Base-by-base conservation (phyloP, 768 basidiomycete genomes). In the Rhizopogon vinicolor region DNA sequence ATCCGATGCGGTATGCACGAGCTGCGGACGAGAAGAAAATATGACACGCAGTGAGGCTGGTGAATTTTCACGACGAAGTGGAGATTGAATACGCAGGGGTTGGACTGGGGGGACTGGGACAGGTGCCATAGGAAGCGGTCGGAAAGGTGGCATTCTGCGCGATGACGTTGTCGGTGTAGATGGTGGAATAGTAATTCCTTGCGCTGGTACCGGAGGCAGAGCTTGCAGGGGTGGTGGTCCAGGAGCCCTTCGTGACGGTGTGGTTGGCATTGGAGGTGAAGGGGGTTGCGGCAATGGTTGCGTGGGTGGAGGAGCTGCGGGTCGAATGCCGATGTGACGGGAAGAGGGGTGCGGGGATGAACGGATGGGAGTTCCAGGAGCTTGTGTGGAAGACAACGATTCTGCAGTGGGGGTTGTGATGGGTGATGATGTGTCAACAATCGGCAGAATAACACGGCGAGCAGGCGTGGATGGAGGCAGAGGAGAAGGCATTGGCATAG, bases 231-330 rank as follows among this genome's bases (percentile, higher is more conserved):
- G 37, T 1, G 14, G 52, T 28, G 35, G 7, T 18, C 46, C 46
- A 49, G 33, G 46, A 10, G 49, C 18, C 35, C 46, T 57, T 39
- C 43, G 52, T 12, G 41, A 31, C 12, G 50, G 41, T 9, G 35
- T 14, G 16, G 56, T 59, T 2, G 59, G 51, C 19, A 55, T 22
- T 44, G 54, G 62, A 9, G 62, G 58, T 10, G 64, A 53, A 25
- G 68, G 69, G 9, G 48, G 66, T 22, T 62, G 70, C 41, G 68
- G 68, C 19, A 72, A 63, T 48, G 68, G 68, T 19, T 60, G 60
- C 35, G 63, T 68, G 2, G 68, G 68, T 4, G 68, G 68, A 16
- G 68, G 68, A n/a, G 62, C 60, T 13, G 64, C 68, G 0, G 70
- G 68, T 39, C 64, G 68, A 10, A 70, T 66, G 12, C 43, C 22